Evolutionary conservation across 2,329 filamentous ascomycete species (phyloP).

Genomic region (Rhynchosporium agropyri): DNA sequence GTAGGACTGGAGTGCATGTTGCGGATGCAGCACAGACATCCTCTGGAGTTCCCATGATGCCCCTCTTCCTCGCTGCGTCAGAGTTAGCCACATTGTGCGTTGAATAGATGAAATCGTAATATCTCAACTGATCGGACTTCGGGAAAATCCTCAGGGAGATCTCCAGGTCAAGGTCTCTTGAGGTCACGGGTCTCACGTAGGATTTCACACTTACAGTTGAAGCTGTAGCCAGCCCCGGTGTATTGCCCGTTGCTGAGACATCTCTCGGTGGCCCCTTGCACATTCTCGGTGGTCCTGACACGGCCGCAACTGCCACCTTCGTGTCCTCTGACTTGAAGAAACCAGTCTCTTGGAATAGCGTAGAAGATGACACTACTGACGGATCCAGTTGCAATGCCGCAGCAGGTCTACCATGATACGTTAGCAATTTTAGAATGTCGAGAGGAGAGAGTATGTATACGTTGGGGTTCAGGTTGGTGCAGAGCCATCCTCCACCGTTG

Average conservation of each 20-base stretch:
- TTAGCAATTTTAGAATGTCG: background rate
- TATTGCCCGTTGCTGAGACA: conserved; percentile 3
- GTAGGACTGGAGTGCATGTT: background rate
- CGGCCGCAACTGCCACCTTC: conserved; percentile 10
- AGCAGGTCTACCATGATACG: background rate
- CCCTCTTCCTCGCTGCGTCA: conserved; percentile 11
- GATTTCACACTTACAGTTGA: background rate
- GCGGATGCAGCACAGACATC: conserved; percentile 1
- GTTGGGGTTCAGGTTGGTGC: conserved; percentile 8
- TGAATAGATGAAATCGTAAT: background rate
- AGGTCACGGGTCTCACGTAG: background rate
- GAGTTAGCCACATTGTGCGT: background rate
- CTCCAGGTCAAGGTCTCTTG: background rate
- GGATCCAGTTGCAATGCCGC: background rate
- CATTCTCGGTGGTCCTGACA: conserved; percentile 1
- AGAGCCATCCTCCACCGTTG: background rate
- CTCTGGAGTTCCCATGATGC: background rate
- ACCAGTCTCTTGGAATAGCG: conserved; percentile 6
- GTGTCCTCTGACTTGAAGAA: conserved; percentile 8
- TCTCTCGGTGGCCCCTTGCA: conserved; percentile 1
- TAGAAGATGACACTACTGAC: conserved; percentile 3
- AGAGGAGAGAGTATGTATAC: background rate
- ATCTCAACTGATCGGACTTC: background rate
- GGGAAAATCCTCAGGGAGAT: background rate
- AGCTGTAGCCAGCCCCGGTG: conserved; percentile 11